Evolutionary conservation across 768 basidiomycete species (phyloP), one percentile per base, ranked within the genome.

Genomic region (Pulveroboletus ravenelii): DNA sequence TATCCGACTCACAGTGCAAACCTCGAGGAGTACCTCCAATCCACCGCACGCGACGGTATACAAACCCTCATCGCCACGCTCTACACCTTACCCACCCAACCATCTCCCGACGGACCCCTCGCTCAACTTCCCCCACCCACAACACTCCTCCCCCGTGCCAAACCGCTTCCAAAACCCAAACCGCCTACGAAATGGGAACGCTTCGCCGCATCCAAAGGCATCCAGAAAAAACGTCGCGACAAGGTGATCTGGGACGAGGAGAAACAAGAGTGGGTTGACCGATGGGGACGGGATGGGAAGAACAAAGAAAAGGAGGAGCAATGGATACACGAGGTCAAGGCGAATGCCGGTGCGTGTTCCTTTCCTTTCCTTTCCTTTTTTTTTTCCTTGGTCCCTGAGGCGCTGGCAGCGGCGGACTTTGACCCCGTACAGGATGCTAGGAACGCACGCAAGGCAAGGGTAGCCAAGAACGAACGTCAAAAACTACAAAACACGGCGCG

Each of bases 101-200:
- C 82, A 10, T 87, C 89, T 12, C 74, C 78, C 17, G 87, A 91
- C 53, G 94, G 94, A 1, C 91, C 91, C 0, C 75, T 92, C 43
- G 90, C 87, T 1, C 76, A 81, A 49, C 85, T 96, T 3, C 94
- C 95, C 1, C 62, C 81, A 1, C 87, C 90, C 3, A 80, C 76
- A 2, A 89, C 87, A 25, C 73, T 75, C 41, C 79, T 98, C 1
- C 96, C 96, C 0, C 81, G 96, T 20, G 79, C 93, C 29, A 98
- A 99, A 66, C 91, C 89, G 0, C 75, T 98, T 3, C 96, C 94
- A 0, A 94, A 93, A 62, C 87, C 89, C 3, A 96, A 95, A 70
- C 85, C 87, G 9, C 82, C 78, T 31, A 98, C 95, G 7, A 98
- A 96, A 69, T 99, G 96, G 96, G 91, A 98, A 73, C 77, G 81